These are phyloP conservation scores for Venturia effusa DNA, from an alignment of 2,329 filamentous ascomycete species.

Conservation along the genomic window DNA sequence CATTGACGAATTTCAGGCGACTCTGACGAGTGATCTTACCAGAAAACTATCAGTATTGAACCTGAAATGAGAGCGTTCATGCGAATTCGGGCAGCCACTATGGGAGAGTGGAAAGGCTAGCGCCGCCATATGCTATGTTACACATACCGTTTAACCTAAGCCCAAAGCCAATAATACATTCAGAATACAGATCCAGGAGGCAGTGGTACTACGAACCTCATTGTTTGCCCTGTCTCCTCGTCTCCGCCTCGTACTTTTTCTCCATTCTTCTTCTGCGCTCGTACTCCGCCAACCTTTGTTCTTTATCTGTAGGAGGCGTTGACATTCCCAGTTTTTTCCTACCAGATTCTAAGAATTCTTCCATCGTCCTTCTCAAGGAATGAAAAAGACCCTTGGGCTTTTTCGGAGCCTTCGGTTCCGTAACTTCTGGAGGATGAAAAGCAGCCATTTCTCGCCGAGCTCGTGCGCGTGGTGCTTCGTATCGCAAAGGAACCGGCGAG, in stretches of 20 bases:
- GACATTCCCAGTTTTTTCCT: not conserved
- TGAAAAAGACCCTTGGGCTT: not conserved
- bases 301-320: not conserved
- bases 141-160: not conserved
- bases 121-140: not conserved
- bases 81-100: too few relatives aligned
- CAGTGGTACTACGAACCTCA: not conserved
- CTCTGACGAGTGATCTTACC: too few relatives aligned
- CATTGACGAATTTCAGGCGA: too few relatives aligned
- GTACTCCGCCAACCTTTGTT: conserved; percentile 1
- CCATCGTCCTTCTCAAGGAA: not conserved
- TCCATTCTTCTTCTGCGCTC: conserved; percentile 5
- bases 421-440: not conserved
- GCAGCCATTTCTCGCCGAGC: not conserved
- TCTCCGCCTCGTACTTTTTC: conserved; percentile 12
- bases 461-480: not conserved
- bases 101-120: not conserved
- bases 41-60: too few relatives aligned
- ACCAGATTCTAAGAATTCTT: not conserved
- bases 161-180: not conserved
- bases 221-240: not conserved
- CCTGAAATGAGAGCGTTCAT: too few relatives aligned
- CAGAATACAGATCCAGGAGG: not conserved
- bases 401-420: not conserved
- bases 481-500: not conserved